Evolutionary conservation across 1,284 basidiomycete genomes (phyloP), one percentile per base, ranked within the genome.

Genomic region (Malassezia vespertilionis): DNA sequence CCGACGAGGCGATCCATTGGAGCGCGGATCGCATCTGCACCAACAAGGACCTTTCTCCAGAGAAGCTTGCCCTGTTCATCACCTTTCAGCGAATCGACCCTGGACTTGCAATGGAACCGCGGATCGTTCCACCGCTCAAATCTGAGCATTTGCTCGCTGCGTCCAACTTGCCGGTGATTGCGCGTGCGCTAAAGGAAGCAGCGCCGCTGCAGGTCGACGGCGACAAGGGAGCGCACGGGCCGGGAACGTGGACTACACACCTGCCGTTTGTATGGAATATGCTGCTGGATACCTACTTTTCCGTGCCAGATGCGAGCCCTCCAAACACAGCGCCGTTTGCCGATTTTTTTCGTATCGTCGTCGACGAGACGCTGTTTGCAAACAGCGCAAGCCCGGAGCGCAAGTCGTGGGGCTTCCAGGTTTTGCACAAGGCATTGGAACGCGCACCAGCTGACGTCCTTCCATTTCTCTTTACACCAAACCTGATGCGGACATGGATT

Each of bases 401-500:
- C 50, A 95, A 95, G 74, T 88, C 83, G 63, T 93, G 86, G 84
- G 90, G 90, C 24, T 95, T 96, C 75, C 83, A 86, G 67, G 79
- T 95, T 17, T 86, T 96, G 71, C 80, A 83, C 61, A 83, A 80
- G 54, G 81, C 86, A 0, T 74, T 95, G 31, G 77, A 80, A 7
- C 80, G 81, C 14, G 77, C 88, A 17, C 75, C 77, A 6, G 73
- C 79, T 15, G 71, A 77, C 20, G 81, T 81, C 41, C 76, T 90
- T 59, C 82, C 86, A 0, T 81, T 86, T 76, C 76, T 96, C 15
- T 93, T 96, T 72, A 91, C 87, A 10, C 83, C 83, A 60, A 91
- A 95, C 71, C 86, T 95, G 63, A 90, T 96, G 84, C 82, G 88
- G 33, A 83, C 83, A 31, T 91, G 89, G 85, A 90, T 93, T 58